These are phyloP conservation scores for Wickerhamomyces xylosicus DNA, from an alignment of 805 yeast species.

Conservation along the genomic window DNA sequence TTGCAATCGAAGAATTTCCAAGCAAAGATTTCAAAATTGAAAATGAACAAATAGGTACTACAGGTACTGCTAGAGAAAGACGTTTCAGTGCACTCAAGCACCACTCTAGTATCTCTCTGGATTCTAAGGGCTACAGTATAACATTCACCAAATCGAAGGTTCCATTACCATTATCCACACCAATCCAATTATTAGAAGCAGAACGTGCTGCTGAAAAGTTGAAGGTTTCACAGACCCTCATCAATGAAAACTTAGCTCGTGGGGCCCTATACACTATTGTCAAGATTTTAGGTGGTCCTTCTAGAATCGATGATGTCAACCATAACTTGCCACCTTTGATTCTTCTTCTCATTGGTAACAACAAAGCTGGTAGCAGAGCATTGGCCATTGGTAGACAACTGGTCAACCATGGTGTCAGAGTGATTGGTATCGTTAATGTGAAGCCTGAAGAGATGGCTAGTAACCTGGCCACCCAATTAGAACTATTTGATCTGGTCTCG, in stretches of 20 bases:
- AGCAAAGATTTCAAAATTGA: constrained; percentile 2
- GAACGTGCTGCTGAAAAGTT: constrained; percentile 52
- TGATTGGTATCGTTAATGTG: constrained; percentile 25
- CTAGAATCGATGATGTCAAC: constrained; percentile 52
- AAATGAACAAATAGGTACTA: constrained; percentile 3
- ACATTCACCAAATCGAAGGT: constrained; percentile 12
- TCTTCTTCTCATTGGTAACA: constrained; percentile 61
- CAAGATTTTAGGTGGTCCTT: constrained; percentile 57
- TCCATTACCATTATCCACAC: constrained; percentile 54
- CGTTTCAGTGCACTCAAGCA: constrained; percentile 5
- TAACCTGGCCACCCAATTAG: constrained; percentile 36
- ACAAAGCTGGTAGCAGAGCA: constrained; percentile 64
- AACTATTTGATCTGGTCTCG: constrained; percentile 48
- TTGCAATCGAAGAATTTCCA: constrained; percentile 3
- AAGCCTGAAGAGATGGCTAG: constrained; percentile 15
- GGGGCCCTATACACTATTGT: constrained; percentile 52
- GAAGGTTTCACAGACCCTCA: constrained; percentile 31
- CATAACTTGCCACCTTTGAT: constrained; percentile 77
- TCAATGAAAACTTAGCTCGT: constrained; percentile 60
- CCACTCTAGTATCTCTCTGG: constrained; percentile 7
- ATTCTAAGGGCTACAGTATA: constrained; percentile 8
- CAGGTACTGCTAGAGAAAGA: neutral
- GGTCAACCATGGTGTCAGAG: constrained; percentile 62
- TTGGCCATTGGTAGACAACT: constrained; percentile 74
- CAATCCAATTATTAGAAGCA: constrained; percentile 70